Base-by-base conservation (phyloP, 352 stramenopile species). In the Phytophthora brassicae region DNA sequence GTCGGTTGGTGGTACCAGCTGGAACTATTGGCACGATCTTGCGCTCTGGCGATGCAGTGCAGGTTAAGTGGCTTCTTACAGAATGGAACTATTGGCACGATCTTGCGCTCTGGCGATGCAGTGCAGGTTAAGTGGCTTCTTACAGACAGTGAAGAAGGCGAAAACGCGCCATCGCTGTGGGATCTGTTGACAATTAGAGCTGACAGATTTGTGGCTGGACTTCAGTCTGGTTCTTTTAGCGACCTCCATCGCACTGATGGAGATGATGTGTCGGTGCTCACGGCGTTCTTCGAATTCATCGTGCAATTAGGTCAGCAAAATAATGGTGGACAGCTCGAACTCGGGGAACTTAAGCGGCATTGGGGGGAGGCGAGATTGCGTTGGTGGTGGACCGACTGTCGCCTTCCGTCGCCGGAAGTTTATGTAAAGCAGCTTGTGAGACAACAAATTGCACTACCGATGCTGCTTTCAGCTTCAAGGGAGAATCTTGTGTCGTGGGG, bases 401-500 rank as follows among this genome's bases (percentile, higher is more conserved):
- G 58, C 8, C 53, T 90, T 26, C 69, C 75, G 16, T 79, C 60
- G 6, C 72, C 71, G 7, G 64, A 84, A 28, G 45, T 76, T 0
- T 69, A 84, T 28, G 64, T 86, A 7, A 53, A 64, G 17, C 43
- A 74, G 33, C 57, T 91, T 0, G 26, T 85, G 19, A 59, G 56
- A 13, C 72, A 82, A 9, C 68, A 82, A 11, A 59, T 89, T 35
- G 72, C 79, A 2, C 57, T 91, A 6, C 47, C 67, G 3, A 65
- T 55, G 35, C 53, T 91, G n/a, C 65, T 81, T 41, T 63, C 60
- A 13, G 79, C 82, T 22, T 88, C 82, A 8, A 74, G 79, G 6
- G 82, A 91, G 64, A 82, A 88, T 28, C 51, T 91, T 0, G 82
- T 89, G n/a, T 81, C 77, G 0, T 91, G 79, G 79, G 79, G 79